Conservation (phyloP, 192 early-diverging fungal genomes). For the Backusella liffmaniae region DNA sequence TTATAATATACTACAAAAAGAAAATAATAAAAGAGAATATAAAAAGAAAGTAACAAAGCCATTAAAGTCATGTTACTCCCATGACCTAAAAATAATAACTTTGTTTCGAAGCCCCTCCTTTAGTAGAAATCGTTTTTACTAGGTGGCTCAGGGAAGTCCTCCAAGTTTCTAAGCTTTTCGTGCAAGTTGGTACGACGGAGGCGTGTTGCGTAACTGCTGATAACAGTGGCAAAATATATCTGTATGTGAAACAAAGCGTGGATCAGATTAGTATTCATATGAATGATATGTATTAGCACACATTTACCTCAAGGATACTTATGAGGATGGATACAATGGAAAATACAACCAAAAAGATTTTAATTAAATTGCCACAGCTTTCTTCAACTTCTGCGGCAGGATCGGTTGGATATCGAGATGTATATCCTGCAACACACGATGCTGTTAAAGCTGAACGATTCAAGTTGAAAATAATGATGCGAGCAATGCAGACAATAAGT, state of each 20-base stretch:
- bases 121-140: conserved; percentile 11
- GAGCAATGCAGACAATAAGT: conserved; percentile 20
- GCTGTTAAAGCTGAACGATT: neutral
- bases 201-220: conserved; percentile 33
- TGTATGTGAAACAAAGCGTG: neutral
- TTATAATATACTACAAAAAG: conserved; percentile 11
- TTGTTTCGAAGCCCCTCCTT: neutral
- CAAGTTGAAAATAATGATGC: conserved; percentile 12
- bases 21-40: neutral
- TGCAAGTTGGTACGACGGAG: conserved; percentile 32
- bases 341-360: neutral
- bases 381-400: neutral
- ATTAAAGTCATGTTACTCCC: neutral
- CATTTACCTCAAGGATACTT: conserved; percentile 26
- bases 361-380: conserved; percentile 1
- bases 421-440: neutral
- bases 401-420: neutral
- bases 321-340: conserved; percentile 18
- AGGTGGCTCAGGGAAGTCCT: conserved; percentile 30
- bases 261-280: neutral
- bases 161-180: conserved; percentile 27
- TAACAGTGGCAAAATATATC: conserved; percentile 32
- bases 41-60: neutral
- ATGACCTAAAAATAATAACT: neutral
- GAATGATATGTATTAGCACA: neutral